Conservation (phyloP, 306 rosid species). For the Cyamopsis tetragonoloba region DNA sequence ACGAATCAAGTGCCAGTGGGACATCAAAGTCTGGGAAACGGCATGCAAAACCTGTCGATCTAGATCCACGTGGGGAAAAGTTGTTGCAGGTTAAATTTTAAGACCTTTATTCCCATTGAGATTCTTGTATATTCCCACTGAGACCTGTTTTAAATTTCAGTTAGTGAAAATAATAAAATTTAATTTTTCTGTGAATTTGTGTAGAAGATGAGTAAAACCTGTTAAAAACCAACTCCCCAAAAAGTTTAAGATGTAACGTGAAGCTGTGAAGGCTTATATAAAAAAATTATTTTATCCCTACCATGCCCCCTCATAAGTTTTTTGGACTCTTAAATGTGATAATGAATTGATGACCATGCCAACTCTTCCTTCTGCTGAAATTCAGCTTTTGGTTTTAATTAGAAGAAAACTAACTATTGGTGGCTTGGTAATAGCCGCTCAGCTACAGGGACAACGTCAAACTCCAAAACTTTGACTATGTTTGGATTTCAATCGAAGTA, state of each 20-base stretch:
- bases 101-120: neutral
- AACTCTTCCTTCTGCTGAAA: neutral
- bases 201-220: neutral
- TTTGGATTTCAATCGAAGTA: too few relatives aligned
- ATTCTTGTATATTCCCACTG: neutral
- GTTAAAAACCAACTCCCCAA: neutral
- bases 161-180: neutral
- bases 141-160: conserved; percentile 2
- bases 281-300: neutral
- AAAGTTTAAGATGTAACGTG: neutral
- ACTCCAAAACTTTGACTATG: too few relatives aligned
- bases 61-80: conserved; percentile 89
- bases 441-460: neutral
- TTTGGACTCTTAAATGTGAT: neutral
- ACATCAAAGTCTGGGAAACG: conserved; percentile 86
- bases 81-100: conserved; percentile 70
- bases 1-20: conserved; percentile 61
- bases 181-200: neutral
- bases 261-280: conserved; percentile 2
- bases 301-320: neutral
- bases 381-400: neutral
- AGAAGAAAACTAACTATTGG: neutral
- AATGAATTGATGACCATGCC: neutral
- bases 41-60: conserved; percentile 81
- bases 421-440: neutral